A percentile compares a stretch with the other conserved stretches of the same genome.
Conservation (phyloP, 495 filamentous ascomycete genomes). For the Daldinia vernicosa region DNA sequence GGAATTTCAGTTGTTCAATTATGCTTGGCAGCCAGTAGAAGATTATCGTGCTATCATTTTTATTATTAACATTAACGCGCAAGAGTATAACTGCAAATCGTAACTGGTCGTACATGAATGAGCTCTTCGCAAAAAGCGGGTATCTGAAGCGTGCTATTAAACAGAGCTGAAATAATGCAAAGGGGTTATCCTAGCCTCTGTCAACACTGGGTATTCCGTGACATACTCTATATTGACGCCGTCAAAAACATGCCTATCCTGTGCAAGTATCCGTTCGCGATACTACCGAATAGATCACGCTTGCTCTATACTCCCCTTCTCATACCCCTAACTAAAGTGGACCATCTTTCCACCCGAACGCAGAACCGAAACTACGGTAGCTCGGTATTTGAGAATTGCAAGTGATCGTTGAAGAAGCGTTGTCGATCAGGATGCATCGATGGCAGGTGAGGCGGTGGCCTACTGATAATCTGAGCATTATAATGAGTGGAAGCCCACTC, state of each 20-base stretch:
- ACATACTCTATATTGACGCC: not conserved
- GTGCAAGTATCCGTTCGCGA: not conserved
- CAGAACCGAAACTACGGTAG: not conserved
- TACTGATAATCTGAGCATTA: conserved; percentile 17
- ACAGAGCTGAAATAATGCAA: not conserved
- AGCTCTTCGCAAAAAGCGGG: not conserved
- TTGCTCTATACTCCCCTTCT: not conserved
- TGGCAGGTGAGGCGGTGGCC: conserved; percentile 13
- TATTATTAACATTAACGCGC: not conserved
- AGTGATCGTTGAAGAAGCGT: not conserved
- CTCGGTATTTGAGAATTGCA: not conserved
- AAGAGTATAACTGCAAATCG: not conserved
- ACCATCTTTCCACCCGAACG: not conserved
- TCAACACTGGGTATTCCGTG: not conserved
- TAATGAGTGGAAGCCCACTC: conserved; percentile 33
- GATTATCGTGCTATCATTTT: not conserved
- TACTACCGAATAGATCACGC: not conserved
- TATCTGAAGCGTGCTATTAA: not conserved
- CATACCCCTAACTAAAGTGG: not conserved
- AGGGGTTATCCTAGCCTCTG: not conserved
- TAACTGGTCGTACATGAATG: not conserved
- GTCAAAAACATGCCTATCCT: not conserved
- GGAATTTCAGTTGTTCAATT: not conserved
- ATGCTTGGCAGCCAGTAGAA: not conserved
- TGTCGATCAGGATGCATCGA: conserved; percentile 22